Base-by-base conservation (phyloP, 2,329 filamentous ascomycete genomes). In the Pseudogymnoascus pannorum region DNA sequence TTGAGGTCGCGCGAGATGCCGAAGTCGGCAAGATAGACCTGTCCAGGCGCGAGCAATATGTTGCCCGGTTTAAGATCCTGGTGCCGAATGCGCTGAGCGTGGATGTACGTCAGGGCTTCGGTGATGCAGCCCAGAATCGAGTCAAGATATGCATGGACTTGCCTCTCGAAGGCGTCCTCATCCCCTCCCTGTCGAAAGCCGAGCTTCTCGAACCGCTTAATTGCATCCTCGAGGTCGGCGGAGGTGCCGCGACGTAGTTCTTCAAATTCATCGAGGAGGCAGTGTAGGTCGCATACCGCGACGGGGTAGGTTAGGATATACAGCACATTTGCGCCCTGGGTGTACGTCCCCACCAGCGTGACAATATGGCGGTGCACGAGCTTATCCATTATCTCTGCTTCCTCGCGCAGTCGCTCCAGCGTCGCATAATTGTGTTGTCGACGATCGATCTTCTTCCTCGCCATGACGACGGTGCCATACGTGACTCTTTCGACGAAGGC, bases 1-100 rank as follows among this genome's bases (percentile, higher is more conserved):
- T 74, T 75, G 12, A 80, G 76, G 57, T 80, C 77, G 59, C 74
- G 72, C 11, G 79, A 77, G 22, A 80, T 79, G 35, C 77, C 78
- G 69, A 80, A 80, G 66, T 80, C 78, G 20, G 77, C 76, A 12
- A 80, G 70, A 62, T 79, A 79, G 7, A 80, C 78, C 7, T 75
- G 72, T 5, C 75, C 74, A 1, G 77, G 72, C 61, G 74, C 76
- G 6, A 80, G 70, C 2, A 80, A 71, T 58, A 80, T 79, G 59
- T 80, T 80, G 35, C 73, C 74, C 1, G 78, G 78, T 62, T 80
- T 80, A 35, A 81, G 74, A 60, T 80, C 77, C 4, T 78, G 73
- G 64, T 80, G 78, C 20, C 78, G 72, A 11, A 80, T 75, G 16
- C 75, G 70, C 57, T 75, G 72, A 14, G 69, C 66, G 65, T 79